Percentiles rank a stretch among this genome's conserved stretches.
These are phyloP conservation scores for Colletotrichum echinochloae DNA, from an alignment of 2,329 filamentous ascomycete genomes.

Conservation along the genomic window DNA sequence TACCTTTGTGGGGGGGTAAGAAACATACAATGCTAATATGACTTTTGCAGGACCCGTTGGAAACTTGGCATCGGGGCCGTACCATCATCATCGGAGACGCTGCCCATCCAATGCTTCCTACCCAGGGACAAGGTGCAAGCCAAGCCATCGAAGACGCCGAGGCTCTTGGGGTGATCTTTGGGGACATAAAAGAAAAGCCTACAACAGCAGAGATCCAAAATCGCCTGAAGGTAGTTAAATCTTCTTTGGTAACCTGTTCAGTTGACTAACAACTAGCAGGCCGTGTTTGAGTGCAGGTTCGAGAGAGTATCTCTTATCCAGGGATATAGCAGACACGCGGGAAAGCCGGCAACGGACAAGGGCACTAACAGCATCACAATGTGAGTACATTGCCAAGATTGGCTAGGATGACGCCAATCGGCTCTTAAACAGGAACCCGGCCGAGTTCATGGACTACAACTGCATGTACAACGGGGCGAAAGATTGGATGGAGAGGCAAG, in stretches of 20 bases:
- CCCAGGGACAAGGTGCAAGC: conserved; percentile 56
- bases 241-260: too few species aligned
- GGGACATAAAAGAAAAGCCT: conserved; percentile 41
- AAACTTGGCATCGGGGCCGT: conserved; percentile 47
- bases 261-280: background rate
- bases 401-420: conserved; percentile 29
- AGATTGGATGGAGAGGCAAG: conserved; percentile 46
- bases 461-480: conserved; percentile 51
- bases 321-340: conserved; percentile 56
- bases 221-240: conserved; percentile 33
- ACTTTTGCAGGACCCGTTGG: conserved; percentile 49
- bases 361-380: conserved; percentile 23
- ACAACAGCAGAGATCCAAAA: conserved; percentile 43
- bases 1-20: too few species aligned
- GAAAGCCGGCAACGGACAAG: conserved; percentile 52
- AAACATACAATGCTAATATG: background rate
- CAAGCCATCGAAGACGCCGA: conserved; percentile 58
- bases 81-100: conserved; percentile 43
- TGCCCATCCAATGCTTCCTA: conserved; percentile 50
- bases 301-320: conserved; percentile 56
- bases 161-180: conserved; percentile 49
- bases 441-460: conserved; percentile 58
- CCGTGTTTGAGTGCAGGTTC: conserved; percentile 48
- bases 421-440: conserved; percentile 52
- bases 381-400: background rate